These are phyloP conservation scores for Crotalaria pallida DNA, from an alignment of 306 rosid genomes.

Conservation along the genomic window DNA sequence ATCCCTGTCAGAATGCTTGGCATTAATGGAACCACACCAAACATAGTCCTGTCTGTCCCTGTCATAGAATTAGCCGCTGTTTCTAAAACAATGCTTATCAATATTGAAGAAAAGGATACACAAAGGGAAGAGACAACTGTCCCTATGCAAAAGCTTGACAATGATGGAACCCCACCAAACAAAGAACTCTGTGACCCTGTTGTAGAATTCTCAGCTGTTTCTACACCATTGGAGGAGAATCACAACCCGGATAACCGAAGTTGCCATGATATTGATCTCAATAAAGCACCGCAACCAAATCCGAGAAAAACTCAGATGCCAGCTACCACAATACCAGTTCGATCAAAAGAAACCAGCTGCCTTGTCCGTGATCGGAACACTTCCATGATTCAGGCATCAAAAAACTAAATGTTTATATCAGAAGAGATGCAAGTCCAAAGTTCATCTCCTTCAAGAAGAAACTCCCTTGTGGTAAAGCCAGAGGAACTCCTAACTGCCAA, in stretches of 20 bases:
- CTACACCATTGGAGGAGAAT: constrained; percentile 32
- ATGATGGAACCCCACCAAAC: constrained; percentile 17
- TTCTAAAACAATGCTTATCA: constrained; percentile 23
- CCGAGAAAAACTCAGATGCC: constrained; percentile 36
- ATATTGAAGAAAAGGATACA: constrained; percentile 20
- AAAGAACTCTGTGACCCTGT: constrained; percentile 28
- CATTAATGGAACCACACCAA: constrained; percentile 14
- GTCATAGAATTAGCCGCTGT: constrained; percentile 27
- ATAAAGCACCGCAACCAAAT: constrained; percentile 45
- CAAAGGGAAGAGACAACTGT: constrained; percentile 21
- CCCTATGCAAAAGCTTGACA: constrained; percentile 18
- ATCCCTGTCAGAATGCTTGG: constrained; percentile 18
- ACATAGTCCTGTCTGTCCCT: constrained; percentile 27
- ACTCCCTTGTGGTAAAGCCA: neutral
- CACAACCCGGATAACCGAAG: constrained; percentile 31
- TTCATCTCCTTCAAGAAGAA: constrained; percentile 13
- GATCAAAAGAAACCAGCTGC: constrained; percentile 31
- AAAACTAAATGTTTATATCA: constrained; percentile 16
- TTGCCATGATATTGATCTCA: constrained; percentile 22
- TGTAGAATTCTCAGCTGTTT: constrained; percentile 26
- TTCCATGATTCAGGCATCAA: constrained; percentile 20
- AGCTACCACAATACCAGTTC: constrained; percentile 34
- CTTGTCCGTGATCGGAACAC: constrained; percentile 10
- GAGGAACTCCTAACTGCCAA: constrained; percentile 1
- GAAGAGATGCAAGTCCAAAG: constrained; percentile 20